Base-by-base conservation (phyloP, 2,329 filamentous ascomycete genomes). In the Venturia carpophila region DNA sequence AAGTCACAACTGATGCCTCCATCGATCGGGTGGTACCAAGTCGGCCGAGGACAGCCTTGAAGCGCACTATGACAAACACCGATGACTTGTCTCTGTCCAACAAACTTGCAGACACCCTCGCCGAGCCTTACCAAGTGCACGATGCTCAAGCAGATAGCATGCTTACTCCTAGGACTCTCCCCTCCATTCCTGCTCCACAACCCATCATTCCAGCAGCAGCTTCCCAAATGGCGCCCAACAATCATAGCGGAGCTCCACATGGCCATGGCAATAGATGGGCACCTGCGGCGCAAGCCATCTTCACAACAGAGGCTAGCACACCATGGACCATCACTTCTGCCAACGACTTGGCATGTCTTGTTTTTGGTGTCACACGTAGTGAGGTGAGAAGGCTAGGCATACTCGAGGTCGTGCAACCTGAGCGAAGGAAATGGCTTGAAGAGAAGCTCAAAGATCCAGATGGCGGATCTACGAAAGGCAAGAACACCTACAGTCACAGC, bases 331-430 rank as follows among this genome's bases (percentile, higher is more conserved):
- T 99, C 67, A 84, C 97, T 64, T 91, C 94, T 3, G 94, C 94
- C 62, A 99, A 99, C 73, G 94, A 99, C 74, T 81, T 99, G 61
- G 94, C 94, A 21, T 99, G 94, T 76, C 81, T 99, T 55, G 88
- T 97, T n/a, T 99, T 97, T 77, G 94, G 94, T n/a, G 91, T 99
- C 11, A 96, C 92, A n/a, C 91, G 91, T 72, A 90, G 91, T 5
- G 94, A 99, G 75, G 90, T 99, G 30, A 87, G 92, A 65, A 97
- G 92, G 73, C 87, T 97, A 80, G 93, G 94, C 60, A 97, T 99
- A 65, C 77, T 99, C 66, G 92, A 97, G 73, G 91, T 99, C 39
- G 92, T 99, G 21, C 90, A 93, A 75, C 87, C 92, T 74, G 93
- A 97, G 75, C 84, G 92, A 66, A 83, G 93, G 69, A 85, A 87